Base-by-base conservation (phyloP, 2,329 filamentous ascomycete genomes). In the Penicillium sp. region DNA sequence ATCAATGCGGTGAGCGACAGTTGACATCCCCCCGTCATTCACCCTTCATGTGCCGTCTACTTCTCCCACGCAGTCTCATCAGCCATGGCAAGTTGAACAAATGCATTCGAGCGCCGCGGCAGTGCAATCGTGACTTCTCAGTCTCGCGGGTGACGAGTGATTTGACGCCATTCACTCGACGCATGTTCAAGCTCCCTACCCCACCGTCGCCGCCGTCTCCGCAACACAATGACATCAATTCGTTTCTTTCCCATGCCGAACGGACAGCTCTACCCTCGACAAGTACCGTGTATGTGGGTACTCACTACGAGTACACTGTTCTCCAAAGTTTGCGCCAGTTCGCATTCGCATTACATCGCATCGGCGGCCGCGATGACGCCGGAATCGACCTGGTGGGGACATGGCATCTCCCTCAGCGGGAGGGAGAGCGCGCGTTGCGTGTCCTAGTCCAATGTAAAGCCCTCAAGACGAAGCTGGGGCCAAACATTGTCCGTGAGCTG, bases 371-470 rank as follows among this genome's bases (percentile, higher is more conserved):
- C 48, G 65, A 67, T 12, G 73, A 76, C 54, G 64, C 64, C 36
- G 73, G 73, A 43, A 72, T 75, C 49, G 73, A 76, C 49, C 70
- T 76, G 3, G 55, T 73, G 5, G 73, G 73, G 39, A 68, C 67
- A 38, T 76, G 73, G 73, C 62, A 68, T 45, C 53, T 74, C 1
- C 72, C 71, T 1, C 50, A 54, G n/a, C 54, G 58, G n/a, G 54
- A 63, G 9, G 53, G 51, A 38, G 52, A 59, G 44, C 55, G 62
- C n/a, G 58, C 65, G 12, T 53, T 75, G 1, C 66, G 68, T 13
- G 70, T 73, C 4, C 53, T 75, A 3, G 69, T 74, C 8, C 73
- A 76, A 55, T 76, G 73, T 59, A 76, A 76, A 54, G 65, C 70
- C 3, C 53, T 71, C 6, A 68, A 67, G 37, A 53, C 63, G 4